These are phyloP conservation scores for Vigna reflexopilosa DNA, from an alignment of 306 rosid genomes.

Conservation along the genomic window DNA sequence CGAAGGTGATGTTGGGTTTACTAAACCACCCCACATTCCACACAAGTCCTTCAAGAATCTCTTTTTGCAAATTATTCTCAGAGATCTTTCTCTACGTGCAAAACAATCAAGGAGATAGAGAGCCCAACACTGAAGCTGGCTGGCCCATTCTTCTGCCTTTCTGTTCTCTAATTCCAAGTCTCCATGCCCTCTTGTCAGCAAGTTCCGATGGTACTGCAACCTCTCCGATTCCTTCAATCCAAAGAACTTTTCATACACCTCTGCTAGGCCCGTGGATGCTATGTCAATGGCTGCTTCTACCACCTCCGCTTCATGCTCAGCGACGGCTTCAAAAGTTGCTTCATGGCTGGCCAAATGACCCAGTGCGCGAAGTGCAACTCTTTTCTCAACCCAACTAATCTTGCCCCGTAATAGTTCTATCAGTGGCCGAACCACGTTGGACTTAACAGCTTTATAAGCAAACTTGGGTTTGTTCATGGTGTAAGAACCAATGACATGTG, in stretches of 20 bases:
- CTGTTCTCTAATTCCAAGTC: slow-evolving; percentile 60
- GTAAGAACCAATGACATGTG: too few relatives aligned
- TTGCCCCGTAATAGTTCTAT: too few relatives aligned
- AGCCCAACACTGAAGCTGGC: slow-evolving; percentile 79
- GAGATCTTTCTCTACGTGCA: slow-evolving; percentile 35
- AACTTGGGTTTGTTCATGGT: too few relatives aligned
- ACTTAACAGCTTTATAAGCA: too few relatives aligned
- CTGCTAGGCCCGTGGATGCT: too few relatives aligned
- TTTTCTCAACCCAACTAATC: too few relatives aligned
- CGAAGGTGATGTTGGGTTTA: slow-evolving; percentile 55
- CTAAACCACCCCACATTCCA: slow-evolving; percentile 70
- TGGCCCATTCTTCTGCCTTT: slow-evolving; percentile 80
- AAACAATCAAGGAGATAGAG: slow-evolving; percentile 63
- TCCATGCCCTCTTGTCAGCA: slow-evolving; percentile 70
- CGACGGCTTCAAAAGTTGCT: too few relatives aligned
- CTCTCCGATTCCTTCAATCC: slow-evolving; percentile 50
- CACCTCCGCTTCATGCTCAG: too few relatives aligned
- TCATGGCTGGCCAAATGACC: too few relatives aligned
- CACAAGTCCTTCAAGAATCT: slow-evolving; percentile 53
- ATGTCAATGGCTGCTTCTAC: too few relatives aligned
- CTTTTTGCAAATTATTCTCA: slow-evolving; percentile 56
- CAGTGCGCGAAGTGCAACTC: too few relatives aligned
- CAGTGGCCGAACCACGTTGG: too few relatives aligned
- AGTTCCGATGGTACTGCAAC: slow-evolving; percentile 62
- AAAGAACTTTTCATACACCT: slow-evolving; percentile 46